phyloP scores from a whole-genome alignment of 2,329 filamentous ascomycete species.

The Calonectria naviculata region DNA sequence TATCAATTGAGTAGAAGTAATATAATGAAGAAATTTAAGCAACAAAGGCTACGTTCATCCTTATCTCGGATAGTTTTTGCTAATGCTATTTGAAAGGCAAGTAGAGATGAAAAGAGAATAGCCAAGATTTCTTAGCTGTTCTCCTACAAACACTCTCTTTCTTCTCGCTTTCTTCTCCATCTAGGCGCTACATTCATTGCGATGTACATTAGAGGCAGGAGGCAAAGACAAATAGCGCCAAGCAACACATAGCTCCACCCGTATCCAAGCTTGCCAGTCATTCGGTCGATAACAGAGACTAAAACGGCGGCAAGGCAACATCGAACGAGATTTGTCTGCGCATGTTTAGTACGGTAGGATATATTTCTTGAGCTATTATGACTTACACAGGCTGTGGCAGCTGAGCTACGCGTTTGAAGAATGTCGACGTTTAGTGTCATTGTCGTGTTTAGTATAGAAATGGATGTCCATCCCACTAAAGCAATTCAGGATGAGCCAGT shows the following conservation, averaged over 20 bases:
- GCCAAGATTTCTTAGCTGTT: neutral
- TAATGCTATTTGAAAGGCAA: too few species aligned
- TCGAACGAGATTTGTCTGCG: slow-evolving; percentile 21
- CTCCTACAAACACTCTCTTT: neutral
- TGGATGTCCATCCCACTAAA: slow-evolving; percentile 20
- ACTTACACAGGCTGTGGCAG: slow-evolving; percentile 18
- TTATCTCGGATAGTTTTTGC: too few species aligned
- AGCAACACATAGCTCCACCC: slow-evolving; percentile 21
- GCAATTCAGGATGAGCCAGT: neutral
- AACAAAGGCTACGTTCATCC: neutral
- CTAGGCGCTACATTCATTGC: slow-evolving; percentile 10
- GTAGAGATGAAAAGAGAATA: neutral
- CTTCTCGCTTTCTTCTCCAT: slow-evolving; percentile 12
- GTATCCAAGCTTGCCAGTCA: slow-evolving; percentile 14
- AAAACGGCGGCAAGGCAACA: slow-evolving; percentile 19
- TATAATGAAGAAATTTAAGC: neutral
- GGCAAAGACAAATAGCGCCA: slow-evolving; percentile 9
- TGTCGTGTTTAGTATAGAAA: slow-evolving; percentile 20
- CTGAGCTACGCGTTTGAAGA: slow-evolving; percentile 17
- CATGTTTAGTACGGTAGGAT: neutral
- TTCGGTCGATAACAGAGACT: slow-evolving; percentile 18
- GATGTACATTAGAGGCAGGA: slow-evolving; percentile 11
- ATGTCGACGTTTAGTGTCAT: slow-evolving; percentile 25
- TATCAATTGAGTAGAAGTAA: neutral
- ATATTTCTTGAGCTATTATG: neutral